phyloP scores from a whole-genome alignment of 2,329 filamentous ascomycete genomes.

The Blastomyces gilchristii region DNA sequence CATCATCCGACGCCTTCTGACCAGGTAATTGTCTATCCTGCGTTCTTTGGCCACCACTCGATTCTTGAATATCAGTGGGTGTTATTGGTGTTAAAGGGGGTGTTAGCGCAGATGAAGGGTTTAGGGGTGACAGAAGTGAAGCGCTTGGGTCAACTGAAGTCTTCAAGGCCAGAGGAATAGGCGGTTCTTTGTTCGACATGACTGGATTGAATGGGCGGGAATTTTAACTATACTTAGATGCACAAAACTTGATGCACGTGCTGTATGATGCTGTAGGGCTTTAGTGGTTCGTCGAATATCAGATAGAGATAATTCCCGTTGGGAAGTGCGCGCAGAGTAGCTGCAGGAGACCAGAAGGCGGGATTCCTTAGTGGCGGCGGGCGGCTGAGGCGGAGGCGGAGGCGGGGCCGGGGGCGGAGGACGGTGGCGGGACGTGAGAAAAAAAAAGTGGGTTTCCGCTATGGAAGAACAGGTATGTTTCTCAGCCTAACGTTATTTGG shows the following conservation, averaged over 20 bases:
- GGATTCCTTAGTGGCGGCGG: background rate
- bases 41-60: conserved; percentile 10
- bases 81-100: conserved; percentile 29
- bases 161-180: conserved; percentile 12
- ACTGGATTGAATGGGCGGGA: background rate
- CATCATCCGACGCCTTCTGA: background rate
- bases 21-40: background rate
- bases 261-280: background rate
- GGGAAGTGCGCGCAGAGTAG: background rate
- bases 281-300: background rate
- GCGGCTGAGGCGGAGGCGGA: background rate
- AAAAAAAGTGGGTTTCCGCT: background rate
- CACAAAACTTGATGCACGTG: background rate
- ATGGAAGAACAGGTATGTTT: background rate
- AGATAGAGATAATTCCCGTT: background rate
- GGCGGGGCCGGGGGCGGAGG: background rate
- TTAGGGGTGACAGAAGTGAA: conserved; percentile 8
- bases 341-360: background rate
- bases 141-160: conserved; percentile 11
- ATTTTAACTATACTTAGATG: background rate
- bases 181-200: conserved; percentile 9
- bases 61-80: conserved; percentile 14
- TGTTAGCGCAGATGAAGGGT: conserved; percentile 19
- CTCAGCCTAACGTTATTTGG: background rate
- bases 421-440: background rate